A percentile compares a stretch with the other conserved stretches of the same genome.
Evolutionary conservation across 73 alveolate genomes (phyloP).

Genomic region (Paraurostyla sp.): DNA sequence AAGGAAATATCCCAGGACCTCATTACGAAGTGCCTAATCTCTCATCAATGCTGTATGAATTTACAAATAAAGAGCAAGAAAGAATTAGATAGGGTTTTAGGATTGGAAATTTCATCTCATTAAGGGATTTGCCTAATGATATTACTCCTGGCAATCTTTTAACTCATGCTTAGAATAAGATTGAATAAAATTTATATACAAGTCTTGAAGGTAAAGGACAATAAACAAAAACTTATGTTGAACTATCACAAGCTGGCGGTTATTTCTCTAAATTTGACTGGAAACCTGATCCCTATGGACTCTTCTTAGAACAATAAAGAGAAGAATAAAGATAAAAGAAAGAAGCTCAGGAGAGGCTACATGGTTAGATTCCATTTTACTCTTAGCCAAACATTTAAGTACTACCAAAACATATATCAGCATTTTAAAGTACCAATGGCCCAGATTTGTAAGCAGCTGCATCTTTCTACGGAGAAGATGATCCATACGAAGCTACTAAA

Average conservation of each 20-base stretch:
- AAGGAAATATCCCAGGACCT: constrained; percentile 5
- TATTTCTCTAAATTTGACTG: constrained; percentile 74
- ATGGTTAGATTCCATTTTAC: constrained; percentile 12
- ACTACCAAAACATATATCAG: constrained; percentile 18
- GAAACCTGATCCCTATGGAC: constrained; percentile 67
- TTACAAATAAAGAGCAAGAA: constrained; percentile 74
- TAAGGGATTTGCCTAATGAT: constrained; percentile 68
- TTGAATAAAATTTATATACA: constrained; percentile 7
- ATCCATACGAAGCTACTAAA: constrained; percentile 78
- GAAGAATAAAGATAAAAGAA: background rate
- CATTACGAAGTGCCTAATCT: constrained; percentile 76
- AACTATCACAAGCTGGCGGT: constrained; percentile 47
- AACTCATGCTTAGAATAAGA: constrained; percentile 27
- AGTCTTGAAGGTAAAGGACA: background rate
- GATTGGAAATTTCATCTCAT: constrained; percentile 52
- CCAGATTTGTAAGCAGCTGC: constrained; percentile 3
- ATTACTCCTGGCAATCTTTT: constrained; percentile 55
- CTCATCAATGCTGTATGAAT: constrained; percentile 76
- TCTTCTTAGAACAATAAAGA: constrained; percentile 32
- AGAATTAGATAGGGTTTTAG: constrained; percentile 63
- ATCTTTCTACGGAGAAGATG: constrained; percentile 63
- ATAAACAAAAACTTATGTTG: constrained; percentile 55
- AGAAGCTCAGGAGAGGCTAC: background rate
- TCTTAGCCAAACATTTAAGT: constrained; percentile 25
- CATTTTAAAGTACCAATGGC: background rate